Evolutionary conservation across 305 asterid genomes (phyloP), one percentile per base, ranked within the genome.

Genomic region (Fraxinus nigra): DNA sequence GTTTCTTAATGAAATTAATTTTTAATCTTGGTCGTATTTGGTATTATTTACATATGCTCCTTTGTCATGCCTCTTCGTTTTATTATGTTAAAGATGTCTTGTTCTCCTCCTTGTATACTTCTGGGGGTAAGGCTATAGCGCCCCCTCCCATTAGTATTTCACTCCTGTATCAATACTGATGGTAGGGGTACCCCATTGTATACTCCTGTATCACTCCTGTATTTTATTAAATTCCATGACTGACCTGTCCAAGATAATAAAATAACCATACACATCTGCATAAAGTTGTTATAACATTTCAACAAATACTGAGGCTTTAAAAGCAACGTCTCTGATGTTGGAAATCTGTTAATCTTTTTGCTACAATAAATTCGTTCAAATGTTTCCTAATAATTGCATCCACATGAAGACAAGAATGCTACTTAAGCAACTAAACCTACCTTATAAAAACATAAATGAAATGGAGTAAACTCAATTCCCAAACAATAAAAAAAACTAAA

Each of bases 401-500:
- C 70, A 69, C 65, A 35, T 8, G 72, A 43, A 78, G 69, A 67
- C 43, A 83, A 37, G 35, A 77, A 78, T 28, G 37, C 65, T 43
- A 38, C 20, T 63, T 65, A 73, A 34, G 69, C 37, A 43, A 46
- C 34, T 18, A 75, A 78, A 73, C 77, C 34, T 65, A 67, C 74
- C 74, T 26, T 30, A 28, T 30, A 28, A 28, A 67, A 26, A 30
- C 38, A 28, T 67, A 8, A 67, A 67, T 67, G 37, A 83, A 24
- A 33, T 8, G 35, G 65, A 59, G 65, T 43, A 80, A 32, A 77
- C 46, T 67, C 74, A 67, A 79, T 56, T 51, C 78, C 14, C 74
- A 74, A 33, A 59, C 40, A 20, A 48, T 35, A 83, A 79, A 61
- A 5, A 24, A 74, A 75, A 82, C n/a, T 51, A 69, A 51, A 77